These are phyloP conservation scores for Pseudopyricularia cyperi DNA, from an alignment of 2,329 filamentous ascomycete species.

Conservation along the genomic window DNA sequence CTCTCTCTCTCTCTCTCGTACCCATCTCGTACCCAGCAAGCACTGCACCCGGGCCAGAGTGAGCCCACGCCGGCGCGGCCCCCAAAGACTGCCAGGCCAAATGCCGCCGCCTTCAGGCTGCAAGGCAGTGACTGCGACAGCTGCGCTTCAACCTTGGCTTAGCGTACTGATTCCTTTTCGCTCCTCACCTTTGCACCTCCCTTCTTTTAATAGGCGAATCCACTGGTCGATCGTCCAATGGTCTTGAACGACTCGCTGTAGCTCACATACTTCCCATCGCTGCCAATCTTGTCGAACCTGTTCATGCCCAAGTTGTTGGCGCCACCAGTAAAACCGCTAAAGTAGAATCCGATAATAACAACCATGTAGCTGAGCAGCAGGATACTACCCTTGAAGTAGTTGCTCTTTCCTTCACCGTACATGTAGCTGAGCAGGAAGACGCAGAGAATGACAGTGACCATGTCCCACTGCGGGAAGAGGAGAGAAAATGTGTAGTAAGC, in stretches of 20 bases:
- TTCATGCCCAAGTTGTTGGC: slow-evolving; percentile 30
- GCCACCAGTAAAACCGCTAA: slow-evolving; percentile 47
- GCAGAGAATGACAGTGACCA: slow-evolving; percentile 92
- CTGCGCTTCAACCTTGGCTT: not conserved
- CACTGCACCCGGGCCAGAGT: not conserved
- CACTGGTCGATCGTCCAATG: slow-evolving; percentile 30
- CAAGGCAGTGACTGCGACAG: not conserved
- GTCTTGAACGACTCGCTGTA: slow-evolving; percentile 31
- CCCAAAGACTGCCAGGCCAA: not conserved
- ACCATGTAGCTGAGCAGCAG: slow-evolving; percentile 87
- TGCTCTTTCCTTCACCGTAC: slow-evolving; percentile 97
- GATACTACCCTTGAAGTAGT: slow-evolving; percentile 99
- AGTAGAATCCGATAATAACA: slow-evolving; percentile 83
- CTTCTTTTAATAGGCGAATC: slow-evolving; percentile 18
- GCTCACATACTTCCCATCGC: slow-evolving; percentile 33
- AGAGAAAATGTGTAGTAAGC: slow-evolving; percentile 62
- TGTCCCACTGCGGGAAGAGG: slow-evolving; percentile 98
- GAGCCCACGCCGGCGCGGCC: not conserved
- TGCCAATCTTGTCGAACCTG: slow-evolving; percentile 40
- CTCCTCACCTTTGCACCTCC: no score
- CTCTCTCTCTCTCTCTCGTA: no score
- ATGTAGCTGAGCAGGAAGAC: slow-evolving; percentile 96
- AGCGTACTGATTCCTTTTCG: not conserved
- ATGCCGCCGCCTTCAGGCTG: not conserved
- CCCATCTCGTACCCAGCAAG: not conserved